Conservation (phyloP, 2,329 filamentous ascomycete genomes). For the Trichothecium sympodiale region DNA sequence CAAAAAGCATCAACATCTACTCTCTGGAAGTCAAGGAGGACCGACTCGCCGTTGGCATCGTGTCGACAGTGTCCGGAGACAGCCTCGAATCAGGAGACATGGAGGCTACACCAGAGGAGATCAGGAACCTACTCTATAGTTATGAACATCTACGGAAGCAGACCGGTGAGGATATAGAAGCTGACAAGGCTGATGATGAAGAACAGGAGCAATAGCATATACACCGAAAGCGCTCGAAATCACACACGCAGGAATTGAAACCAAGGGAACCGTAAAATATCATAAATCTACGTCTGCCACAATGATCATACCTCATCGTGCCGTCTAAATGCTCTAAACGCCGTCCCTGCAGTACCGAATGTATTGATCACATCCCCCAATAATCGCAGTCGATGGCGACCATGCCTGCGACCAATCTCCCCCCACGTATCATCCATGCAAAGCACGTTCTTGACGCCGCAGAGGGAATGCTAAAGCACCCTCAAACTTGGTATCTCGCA, state of each 20-base stretch:
- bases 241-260: too few relatives aligned
- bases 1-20: slow-evolving; percentile 20
- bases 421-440: slow-evolving; percentile 1
- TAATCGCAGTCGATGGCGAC: slow-evolving; percentile 7
- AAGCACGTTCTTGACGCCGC: neutral
- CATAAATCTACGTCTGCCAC: slow-evolving; percentile 16
- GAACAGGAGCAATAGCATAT: neutral
- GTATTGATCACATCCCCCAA: slow-evolving; percentile 18
- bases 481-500: neutral
- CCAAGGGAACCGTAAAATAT: too few relatives aligned
- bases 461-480: neutral
- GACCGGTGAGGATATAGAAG: slow-evolving; percentile 15
- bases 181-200: slow-evolving; percentile 6
- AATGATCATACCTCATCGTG: slow-evolving; percentile 22
- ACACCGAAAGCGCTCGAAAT: too few relatives aligned
- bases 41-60: slow-evolving; percentile 15
- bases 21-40: slow-evolving; percentile 18
- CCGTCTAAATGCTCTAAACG: slow-evolving; percentile 29
- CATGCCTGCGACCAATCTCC: slow-evolving; percentile 4
- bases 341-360: slow-evolving; percentile 15
- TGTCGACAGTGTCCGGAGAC: slow-evolving; percentile 11
- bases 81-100: slow-evolving; percentile 16
- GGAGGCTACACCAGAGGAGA: slow-evolving; percentile 24
- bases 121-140: slow-evolving; percentile 32
- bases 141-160: slow-evolving; percentile 37